A percentile compares a stretch with the other conserved stretches of the same genome.
Conservation (phyloP, 2,329 filamentous ascomycete genomes). For the Aspergillus hiratsukae region DNA sequence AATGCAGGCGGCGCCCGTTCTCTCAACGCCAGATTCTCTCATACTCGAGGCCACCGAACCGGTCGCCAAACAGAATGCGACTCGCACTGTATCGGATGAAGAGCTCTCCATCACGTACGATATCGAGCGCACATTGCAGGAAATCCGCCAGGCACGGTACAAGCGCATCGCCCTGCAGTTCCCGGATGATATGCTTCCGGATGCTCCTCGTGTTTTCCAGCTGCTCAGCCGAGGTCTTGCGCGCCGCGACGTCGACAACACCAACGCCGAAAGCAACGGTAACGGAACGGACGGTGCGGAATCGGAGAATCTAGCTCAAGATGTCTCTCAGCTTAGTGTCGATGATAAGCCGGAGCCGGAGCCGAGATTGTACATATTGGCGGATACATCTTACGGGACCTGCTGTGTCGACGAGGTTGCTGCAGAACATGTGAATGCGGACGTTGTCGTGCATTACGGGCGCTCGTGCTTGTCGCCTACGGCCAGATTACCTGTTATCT, state of each 20-base stretch:
- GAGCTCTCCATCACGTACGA: slow-evolving; percentile 78
- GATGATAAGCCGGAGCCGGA: slow-evolving; percentile 20
- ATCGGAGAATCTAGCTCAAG: slow-evolving; percentile 18
- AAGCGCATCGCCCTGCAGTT: slow-evolving; percentile 86
- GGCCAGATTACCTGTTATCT: slow-evolving; percentile 77
- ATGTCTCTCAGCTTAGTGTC: slow-evolving; percentile 24
- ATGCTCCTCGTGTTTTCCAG: slow-evolving; percentile 76
- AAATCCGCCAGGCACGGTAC: slow-evolving; percentile 70
- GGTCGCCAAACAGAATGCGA: slow-evolving; percentile 30
- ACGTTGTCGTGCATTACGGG: slow-evolving; percentile 92
- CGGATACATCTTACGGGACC: slow-evolving; percentile 92
- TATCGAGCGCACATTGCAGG: slow-evolving; percentile 69
- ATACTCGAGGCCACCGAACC: slow-evolving; percentile 54
- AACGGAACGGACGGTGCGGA: slow-evolving; percentile 12
- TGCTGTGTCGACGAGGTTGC: slow-evolving; percentile 98
- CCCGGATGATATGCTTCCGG: slow-evolving; percentile 83
- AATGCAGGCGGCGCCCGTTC: slow-evolving; percentile 49
- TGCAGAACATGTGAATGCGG: slow-evolving; percentile 85
- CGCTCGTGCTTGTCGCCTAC: slow-evolving; percentile 89
- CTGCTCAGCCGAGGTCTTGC: slow-evolving; percentile 54
- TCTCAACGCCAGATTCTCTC: slow-evolving; percentile 60
- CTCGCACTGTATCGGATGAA: slow-evolving; percentile 52
- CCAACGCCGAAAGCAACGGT: slow-evolving; percentile 8
- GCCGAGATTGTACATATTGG: slow-evolving; percentile 70
- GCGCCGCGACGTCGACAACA: slow-evolving; percentile 16